Evolutionary conservation across 768 basidiomycete species (phyloP), one percentile per base, ranked within the genome.

Genomic region (Coprinopsis strossmayeri): DNA sequence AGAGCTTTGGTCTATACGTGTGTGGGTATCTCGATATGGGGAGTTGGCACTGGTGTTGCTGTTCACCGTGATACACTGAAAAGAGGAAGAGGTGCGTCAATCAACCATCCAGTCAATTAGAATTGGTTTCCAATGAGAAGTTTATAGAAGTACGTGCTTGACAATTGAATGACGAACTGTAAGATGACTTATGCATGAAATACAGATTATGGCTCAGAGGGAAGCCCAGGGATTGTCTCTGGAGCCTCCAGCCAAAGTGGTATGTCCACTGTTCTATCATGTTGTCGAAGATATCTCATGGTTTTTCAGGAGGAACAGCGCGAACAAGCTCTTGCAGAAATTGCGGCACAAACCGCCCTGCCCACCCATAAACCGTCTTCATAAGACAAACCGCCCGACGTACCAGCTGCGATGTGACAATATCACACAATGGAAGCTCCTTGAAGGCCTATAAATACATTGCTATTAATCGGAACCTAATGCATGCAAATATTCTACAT

Each of bases 11-110:
- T 80, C 15, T 73, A 72, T 52, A 70, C 76, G 15, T 68, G 81
- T 5, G 70, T 74, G 2, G 78, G 73, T 0, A 57, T 82, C 7
- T 70, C 74, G 25, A 70, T 70, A 2, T 79, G 73, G 63, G 78
- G 77, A 3, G 60, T 79, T n/a, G 72, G 64, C 21, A 70, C 77
- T 58, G 76, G 78, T 18, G 69, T 76, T 30, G 58, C 68, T 21
- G 69, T 79, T 3, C 82, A 84, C 59, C 67, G 65, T 20, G 72
- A 80, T 41, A 79, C 78, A 2, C 61, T 83, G 52, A 66, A 68
- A 43, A 67, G 72, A 46, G 78, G 78, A 46, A 69, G 71, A 77
- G 81, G 81, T 81, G 61, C 49, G 76, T 65, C 7, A 32, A 32
- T 32, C 9, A 32, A 32, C 7, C 30, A 32, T 32, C 30, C 30